Evolutionary conservation across 2,329 filamentous ascomycete genomes (phyloP).

Genomic region (Penicillium corylophilum): DNA sequence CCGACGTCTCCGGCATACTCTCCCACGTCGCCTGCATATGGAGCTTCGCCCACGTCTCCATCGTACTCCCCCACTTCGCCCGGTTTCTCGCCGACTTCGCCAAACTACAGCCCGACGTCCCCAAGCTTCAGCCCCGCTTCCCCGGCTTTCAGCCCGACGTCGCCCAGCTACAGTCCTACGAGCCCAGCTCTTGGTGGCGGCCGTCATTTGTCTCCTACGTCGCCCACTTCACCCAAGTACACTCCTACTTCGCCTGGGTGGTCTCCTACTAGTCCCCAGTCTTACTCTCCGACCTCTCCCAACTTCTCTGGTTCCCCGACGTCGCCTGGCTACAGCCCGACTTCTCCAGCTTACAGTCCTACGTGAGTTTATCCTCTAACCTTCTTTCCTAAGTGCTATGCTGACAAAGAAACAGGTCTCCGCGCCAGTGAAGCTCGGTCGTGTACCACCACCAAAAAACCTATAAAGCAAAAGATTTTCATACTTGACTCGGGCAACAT

Average conservation of each 20-base stretch:
- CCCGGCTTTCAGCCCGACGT: constrained; percentile 56
- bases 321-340: constrained; percentile 46
- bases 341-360: constrained; percentile 45
- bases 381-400: not conserved
- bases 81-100: constrained; percentile 58
- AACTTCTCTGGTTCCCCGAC: constrained; percentile 49
- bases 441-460: constrained; percentile 40
- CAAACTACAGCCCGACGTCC: constrained; percentile 61
- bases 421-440: constrained; percentile 39
- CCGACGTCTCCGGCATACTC: constrained; percentile 67
- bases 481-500: constrained; percentile 38
- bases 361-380: constrained; percentile 33
- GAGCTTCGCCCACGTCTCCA: constrained; percentile 62
- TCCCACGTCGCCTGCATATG: constrained; percentile 70
- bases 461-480: constrained; percentile 36
- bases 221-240: constrained; percentile 54
- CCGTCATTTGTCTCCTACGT: constrained; percentile 45
- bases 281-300: constrained; percentile 52
- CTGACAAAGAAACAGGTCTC: constrained; percentile 34
- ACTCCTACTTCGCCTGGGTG: constrained; percentile 57
- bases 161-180: constrained; percentile 58
- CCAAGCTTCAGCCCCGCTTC: constrained; percentile 56
- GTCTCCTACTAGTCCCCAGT: constrained; percentile 48
- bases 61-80: constrained; percentile 57
- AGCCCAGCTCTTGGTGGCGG: constrained; percentile 48